These are phyloP conservation scores for Sedum album DNA, from an alignment of 164 flowering plant genomes.

Conservation along the genomic window DNA sequence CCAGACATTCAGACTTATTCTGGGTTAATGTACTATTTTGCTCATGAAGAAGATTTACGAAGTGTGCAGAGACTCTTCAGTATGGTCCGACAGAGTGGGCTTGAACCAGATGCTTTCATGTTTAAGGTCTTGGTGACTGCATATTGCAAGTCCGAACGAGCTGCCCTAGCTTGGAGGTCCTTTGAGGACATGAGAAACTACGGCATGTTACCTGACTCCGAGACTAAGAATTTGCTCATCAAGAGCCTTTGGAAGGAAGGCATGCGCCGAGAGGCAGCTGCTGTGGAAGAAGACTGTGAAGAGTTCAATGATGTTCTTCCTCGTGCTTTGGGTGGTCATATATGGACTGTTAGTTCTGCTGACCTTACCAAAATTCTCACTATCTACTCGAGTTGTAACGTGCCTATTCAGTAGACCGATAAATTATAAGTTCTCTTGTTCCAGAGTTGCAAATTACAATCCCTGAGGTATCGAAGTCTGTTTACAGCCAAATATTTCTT, in stretches of 20 bases:
- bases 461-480: no score
- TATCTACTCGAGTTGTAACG: not conserved
- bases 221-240: slow-evolving; percentile 69
- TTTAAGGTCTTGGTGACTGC: slow-evolving; percentile 57
- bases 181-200: slow-evolving; percentile 70
- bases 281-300: slow-evolving; percentile 55
- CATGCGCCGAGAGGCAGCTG: slow-evolving; percentile 75
- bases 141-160: slow-evolving; percentile 62
- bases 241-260: slow-evolving; percentile 94
- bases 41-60: slow-evolving; percentile 57
- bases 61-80: slow-evolving; percentile 67
- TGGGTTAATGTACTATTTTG: slow-evolving; percentile 83
- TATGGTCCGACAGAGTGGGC: slow-evolving; percentile 59
- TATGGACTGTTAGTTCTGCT: not conserved
- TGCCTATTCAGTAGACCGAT: not conserved
- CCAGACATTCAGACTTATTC: slow-evolving; percentile 53
- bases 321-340: slow-evolving; percentile 15
- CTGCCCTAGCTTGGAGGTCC: slow-evolving; percentile 67
- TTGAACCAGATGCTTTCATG: slow-evolving; percentile 79
- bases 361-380: not conserved
- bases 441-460: no score
- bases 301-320: slow-evolving; percentile 37
- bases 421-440: not conserved
- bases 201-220: slow-evolving; percentile 49
- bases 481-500: no score